Evolutionary conservation across 305 asterid species (phyloP), one percentile per base, ranked within the genome.

Genomic region (Fraxinus xanthoxyloides): DNA sequence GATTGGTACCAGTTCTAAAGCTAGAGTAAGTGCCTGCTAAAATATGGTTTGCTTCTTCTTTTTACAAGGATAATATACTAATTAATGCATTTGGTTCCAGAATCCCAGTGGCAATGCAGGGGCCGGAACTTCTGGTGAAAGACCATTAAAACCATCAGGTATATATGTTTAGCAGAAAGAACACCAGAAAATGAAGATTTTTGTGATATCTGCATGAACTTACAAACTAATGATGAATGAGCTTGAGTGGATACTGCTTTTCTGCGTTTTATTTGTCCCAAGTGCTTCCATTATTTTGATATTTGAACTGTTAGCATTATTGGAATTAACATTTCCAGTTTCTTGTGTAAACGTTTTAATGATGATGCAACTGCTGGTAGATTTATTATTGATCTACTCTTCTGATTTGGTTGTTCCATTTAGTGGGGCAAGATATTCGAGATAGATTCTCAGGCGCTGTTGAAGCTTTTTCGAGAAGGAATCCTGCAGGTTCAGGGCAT

Each of bases 391-490:
- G 61, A 77, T 80, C 40, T 76, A 51, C 72, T 77, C 65, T 73
- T 24, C 34, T 21, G 59, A 10, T 85, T 77, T 86, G 65, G 54
- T 81, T 46, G 40, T 89, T 76, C 65, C 72, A 75, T 54, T 36
- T 89, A 87, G 93, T 85, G 85, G 97, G 96, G 78, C 92, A 90
- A 86, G 99, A 96, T 82, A 87, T 94, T 34, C 92, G 97, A 56
- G 97, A 93, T 35, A 91, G 89, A 88, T 90, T 93, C 87, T 90
- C 98, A 36, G 98, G 99, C 79, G 98, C 98, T 6, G 97, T 94
- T 5, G 99, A 93, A 89, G 97, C 94, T 65, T 92, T 94, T 83
- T 86, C 98, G 17, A 89, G 98, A 88, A 90, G 91, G 88, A 91
- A 91, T 74, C 74, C 85, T 84, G 79, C 97, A 19, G 84, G 89